Evolutionary conservation across 352 stramenopile genomes (phyloP).

Genomic region (Phytophthora chlamydospora): DNA sequence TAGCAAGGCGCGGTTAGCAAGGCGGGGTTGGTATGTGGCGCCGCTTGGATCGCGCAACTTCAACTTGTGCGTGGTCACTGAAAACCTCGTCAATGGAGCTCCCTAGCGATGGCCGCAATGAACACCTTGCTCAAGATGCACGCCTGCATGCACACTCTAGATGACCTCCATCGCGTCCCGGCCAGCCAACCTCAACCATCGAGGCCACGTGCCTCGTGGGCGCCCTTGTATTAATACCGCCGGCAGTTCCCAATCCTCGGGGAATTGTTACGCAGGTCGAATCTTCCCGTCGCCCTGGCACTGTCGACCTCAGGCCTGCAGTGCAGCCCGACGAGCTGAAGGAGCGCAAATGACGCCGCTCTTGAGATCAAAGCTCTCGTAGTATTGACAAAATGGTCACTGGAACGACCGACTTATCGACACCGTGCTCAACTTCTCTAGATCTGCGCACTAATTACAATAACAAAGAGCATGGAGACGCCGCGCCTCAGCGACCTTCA

Average conservation of each 20-base stretch:
- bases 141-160: no score
- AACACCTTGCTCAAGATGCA: no score
- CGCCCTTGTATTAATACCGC: constrained; percentile 6
- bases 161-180: no score
- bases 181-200: neutral
- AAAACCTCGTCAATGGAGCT: no score
- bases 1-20: no score
- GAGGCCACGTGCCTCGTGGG: neutral
- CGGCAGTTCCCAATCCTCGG: constrained; percentile 6
- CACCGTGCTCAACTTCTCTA: constrained; percentile 13
- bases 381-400: no score
- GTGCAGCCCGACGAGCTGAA: no score
- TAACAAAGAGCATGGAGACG: constrained; percentile 13
- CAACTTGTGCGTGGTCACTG: constrained; percentile 10
- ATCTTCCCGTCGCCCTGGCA: constrained; percentile 9
- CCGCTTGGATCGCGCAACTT: constrained; percentile 11
- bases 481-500: neutral
- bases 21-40: no score
- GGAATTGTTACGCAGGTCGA: constrained; percentile 4
- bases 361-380: constrained; percentile 12
- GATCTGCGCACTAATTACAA: constrained; percentile 19
- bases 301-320: neutral
- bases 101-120: no score
- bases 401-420: constrained; percentile 2
- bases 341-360: no score